Conservation (phyloP, 352 stramenopile species). For the Phytophthora sansomeana region DNA sequence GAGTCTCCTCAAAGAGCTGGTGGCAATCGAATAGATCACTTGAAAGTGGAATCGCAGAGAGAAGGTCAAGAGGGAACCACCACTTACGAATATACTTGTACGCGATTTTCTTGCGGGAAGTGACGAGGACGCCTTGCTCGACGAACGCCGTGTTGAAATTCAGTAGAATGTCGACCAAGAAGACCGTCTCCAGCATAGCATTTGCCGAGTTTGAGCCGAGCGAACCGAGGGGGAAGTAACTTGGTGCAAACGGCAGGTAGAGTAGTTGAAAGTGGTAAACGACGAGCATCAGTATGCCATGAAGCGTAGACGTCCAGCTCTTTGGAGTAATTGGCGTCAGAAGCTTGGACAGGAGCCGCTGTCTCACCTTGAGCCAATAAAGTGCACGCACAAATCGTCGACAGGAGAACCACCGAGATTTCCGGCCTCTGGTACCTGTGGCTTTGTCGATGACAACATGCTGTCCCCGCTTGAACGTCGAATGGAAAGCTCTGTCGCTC, state of each 20-base stretch:
- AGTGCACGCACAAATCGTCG: neutral
- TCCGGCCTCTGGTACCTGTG: neutral
- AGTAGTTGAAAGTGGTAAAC: conserved; percentile 12
- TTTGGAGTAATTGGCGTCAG: neutral
- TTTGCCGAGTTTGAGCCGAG: conserved; percentile 1
- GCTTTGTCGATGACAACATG: conserved; percentile 20
- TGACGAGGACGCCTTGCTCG: no score
- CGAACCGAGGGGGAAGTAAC: conserved; percentile 4
- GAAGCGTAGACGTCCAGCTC: conserved; percentile 3
- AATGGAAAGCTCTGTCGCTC: neutral
- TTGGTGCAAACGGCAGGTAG: neutral
- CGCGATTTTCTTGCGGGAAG: conserved; percentile 19
- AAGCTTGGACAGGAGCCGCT: neutral
- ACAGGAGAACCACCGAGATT: conserved; percentile 1
- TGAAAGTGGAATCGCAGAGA: conserved; percentile 7
- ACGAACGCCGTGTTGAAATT: conserved; percentile 29
- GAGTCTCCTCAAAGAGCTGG: conserved; percentile 3
- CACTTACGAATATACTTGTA: conserved; percentile 1
- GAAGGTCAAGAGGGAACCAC: conserved; percentile 24
- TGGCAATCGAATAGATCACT: neutral
- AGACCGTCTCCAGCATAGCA: conserved; percentile 4
- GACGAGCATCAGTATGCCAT: conserved; percentile 35
- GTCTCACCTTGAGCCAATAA: neutral
- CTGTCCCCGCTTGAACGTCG: neutral
- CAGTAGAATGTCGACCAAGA: conserved; percentile 8